Base-by-base conservation (phyloP, 164 flowering plant species). In the Vitis rupestris region DNA sequence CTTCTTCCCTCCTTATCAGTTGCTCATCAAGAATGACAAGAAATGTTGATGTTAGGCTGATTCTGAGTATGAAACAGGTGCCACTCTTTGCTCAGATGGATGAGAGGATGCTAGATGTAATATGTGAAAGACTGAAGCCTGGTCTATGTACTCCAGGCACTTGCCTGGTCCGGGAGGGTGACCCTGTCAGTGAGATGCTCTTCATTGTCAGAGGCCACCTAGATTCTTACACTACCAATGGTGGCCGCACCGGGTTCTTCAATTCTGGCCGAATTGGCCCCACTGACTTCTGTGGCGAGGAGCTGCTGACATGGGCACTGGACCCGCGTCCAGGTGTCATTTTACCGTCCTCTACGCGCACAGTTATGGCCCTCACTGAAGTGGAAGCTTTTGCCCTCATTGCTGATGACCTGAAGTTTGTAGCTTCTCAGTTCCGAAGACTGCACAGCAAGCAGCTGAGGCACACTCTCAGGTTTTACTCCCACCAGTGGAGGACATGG, bases 401-500 rank as follows among this genome's bases (percentile, higher is more conserved):
- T 2, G 78, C 83, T 0, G 87, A 85, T 61, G 91, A 85, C 66
- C 48, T 87, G 53, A 85, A 80, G 66, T 87, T 82, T 55, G 89
- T 87, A 4, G 86, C 88, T 2, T 54, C 80, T 0, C 91, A 87
- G 37, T 87, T 80, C 59, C 72, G 87, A 0, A 76, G 76, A 64
- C 67, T 85, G 12, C 82, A 82, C 49, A 80, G 87, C 78, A 82
- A 77, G 59, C 77, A 82, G 27, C 58, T 87, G 0, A 59, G 80
- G 71, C 82, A 82, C 65, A 78, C 76, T 0, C 80, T 87, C 19
- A 67, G 89, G 64, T 79, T 79, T 61, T 71, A 84, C 70, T 87
- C 91, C 0, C 86, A 78, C 44, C 91, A 87, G 47, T 85, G 91
- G 89, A 70, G 91, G 66, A 82, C 86, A 0, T 85, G 91, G 91